Percentiles rank a stretch among this genome's conserved stretches.
phyloP scores from a whole-genome alignment of 1,284 basidiomycete genomes.

The Meira miltonrushii region DNA sequence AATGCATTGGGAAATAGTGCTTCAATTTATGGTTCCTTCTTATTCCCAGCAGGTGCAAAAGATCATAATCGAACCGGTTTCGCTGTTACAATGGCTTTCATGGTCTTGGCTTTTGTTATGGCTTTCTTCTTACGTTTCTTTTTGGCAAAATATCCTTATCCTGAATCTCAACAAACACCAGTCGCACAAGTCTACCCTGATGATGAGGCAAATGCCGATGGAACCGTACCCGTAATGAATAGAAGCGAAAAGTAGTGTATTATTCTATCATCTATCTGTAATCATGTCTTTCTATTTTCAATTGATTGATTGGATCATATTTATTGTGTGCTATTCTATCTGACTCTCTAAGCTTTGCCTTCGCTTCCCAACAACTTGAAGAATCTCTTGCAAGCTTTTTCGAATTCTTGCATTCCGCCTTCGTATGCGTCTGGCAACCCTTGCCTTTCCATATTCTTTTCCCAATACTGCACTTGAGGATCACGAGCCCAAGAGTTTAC shows the following conservation, averaged over 20 bases:
- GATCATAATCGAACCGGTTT: constrained; percentile 17
- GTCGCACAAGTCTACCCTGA: no score
- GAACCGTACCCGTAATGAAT: no score
- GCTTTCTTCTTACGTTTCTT: constrained; percentile 11
- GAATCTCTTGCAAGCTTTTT: constrained; percentile 18
- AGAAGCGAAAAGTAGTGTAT: no score
- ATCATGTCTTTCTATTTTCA: no score
- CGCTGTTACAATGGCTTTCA: constrained; percentile 18
- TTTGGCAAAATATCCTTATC: constrained; percentile 13
- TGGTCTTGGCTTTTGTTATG: constrained; percentile 15
- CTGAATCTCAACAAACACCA: not conserved
- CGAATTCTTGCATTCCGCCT: constrained; percentile 22
- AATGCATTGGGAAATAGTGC: constrained; percentile 22
- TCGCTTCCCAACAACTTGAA: constrained; percentile 21
- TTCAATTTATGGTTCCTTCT: constrained; percentile 18
- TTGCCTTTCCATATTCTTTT: constrained; percentile 12
- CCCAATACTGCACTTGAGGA: constrained; percentile 25
- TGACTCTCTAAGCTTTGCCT: constrained; percentile 19
- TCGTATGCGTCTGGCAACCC: constrained; percentile 28
- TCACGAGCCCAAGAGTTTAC: constrained; percentile 32
- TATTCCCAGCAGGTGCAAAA: constrained; percentile 14
- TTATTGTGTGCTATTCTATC: no score
- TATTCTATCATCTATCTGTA: no score
- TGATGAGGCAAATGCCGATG: no score
- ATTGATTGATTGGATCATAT: no score